Evolutionary conservation across 2,329 filamentous ascomycete species (phyloP).

Genomic region (Chrysosporium keratinophilum): DNA sequence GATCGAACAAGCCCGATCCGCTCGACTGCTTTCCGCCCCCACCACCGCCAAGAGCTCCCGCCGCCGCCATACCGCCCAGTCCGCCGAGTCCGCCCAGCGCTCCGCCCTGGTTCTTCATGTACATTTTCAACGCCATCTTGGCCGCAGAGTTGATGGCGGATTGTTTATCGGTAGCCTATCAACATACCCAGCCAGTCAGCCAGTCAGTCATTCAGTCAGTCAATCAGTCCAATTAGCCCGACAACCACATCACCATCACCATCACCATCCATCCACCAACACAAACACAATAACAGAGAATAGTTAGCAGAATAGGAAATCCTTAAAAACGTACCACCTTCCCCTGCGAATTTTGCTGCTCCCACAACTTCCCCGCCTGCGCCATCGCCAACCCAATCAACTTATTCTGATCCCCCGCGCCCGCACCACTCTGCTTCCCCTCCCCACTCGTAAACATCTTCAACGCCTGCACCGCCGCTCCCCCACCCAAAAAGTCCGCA

Average conservation of each 20-base stretch:
- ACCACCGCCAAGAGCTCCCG: not conserved
- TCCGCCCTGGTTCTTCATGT: slow-evolving; percentile 62
- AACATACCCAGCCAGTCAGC: not conserved
- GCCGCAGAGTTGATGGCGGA: slow-evolving; percentile 67
- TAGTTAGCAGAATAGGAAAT: slow-evolving; percentile 11
- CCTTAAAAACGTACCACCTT: slow-evolving; percentile 36
- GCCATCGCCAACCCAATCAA: slow-evolving; percentile 81
- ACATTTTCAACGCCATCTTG: slow-evolving; percentile 84
- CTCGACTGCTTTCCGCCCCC: slow-evolving; percentile 1
- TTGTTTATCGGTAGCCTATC: slow-evolving; percentile 61
- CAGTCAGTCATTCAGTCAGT: too few species aligned
- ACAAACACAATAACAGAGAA: not conserved
- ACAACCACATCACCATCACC: too few species aligned
- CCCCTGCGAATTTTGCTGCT: slow-evolving; percentile 48
- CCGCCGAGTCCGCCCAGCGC: slow-evolving; percentile 46
- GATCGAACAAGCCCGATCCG: slow-evolving; percentile 8
- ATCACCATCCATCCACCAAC: not conserved
- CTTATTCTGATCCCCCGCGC: slow-evolving; percentile 56
- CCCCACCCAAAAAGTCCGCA: slow-evolving; percentile 33
- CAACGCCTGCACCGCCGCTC: slow-evolving; percentile 49
- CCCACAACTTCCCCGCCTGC: slow-evolving; percentile 70
- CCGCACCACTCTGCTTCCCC: slow-evolving; percentile 24
- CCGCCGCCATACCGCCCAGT: slow-evolving; percentile 12
- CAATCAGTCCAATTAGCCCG: too few species aligned
- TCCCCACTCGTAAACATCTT: slow-evolving; percentile 57